Base-by-base conservation (phyloP, 2,329 filamentous ascomycete genomes). In the Pseudogymnoascus sp. region DNA sequence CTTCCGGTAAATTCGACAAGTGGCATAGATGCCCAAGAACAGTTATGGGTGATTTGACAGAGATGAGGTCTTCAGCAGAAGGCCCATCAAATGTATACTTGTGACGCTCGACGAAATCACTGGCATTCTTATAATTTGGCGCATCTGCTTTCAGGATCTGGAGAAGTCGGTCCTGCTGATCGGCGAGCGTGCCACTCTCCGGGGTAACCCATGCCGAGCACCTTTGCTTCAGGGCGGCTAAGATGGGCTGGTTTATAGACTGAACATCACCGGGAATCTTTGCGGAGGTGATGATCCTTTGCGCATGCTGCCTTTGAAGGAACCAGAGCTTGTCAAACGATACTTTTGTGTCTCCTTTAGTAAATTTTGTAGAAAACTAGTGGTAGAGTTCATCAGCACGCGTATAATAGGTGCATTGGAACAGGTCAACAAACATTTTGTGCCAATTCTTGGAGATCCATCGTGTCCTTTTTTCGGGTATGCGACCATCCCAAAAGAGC, bases 401-500 rank as follows among this genome's bases (percentile, higher is more conserved):
- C 60, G 60, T 38, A 55, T 28, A 60, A 45, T 30, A 12, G 30
- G 59, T 25, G 9, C 58, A 22, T 35, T 28, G 58, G 19, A 12
- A 19, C 55, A 60, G n/a, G 49, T 11, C 35, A 49, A 71, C 82
- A 61, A 77, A 89, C 89, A 63, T 85, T 85, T 16, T 86, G 73
- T 49, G 91, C 81, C 61, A 99, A 82, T 8, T 91, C 83, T 0
- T 86, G 72, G 63, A 97, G 76, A 23, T 80, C 82, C 77, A 93
- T 85, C 19, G 92, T 77, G 70, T 95, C 89, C n/a, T 81, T 82
- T 59, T 82, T 84, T 64, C 81, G 74, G 25, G 78, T 78, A 70
- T 92, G 88, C 28, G 86, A 89, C 91, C 92, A 96, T 23, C 92
- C 92, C 1, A 97, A 79, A 14, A 97, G 79, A 0, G 90, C 88